Evolutionary conservation across 83 land plant species (phyloP), one percentile per base, ranked within the genome.

Genomic region (Isoetes engelmannii): DNA sequence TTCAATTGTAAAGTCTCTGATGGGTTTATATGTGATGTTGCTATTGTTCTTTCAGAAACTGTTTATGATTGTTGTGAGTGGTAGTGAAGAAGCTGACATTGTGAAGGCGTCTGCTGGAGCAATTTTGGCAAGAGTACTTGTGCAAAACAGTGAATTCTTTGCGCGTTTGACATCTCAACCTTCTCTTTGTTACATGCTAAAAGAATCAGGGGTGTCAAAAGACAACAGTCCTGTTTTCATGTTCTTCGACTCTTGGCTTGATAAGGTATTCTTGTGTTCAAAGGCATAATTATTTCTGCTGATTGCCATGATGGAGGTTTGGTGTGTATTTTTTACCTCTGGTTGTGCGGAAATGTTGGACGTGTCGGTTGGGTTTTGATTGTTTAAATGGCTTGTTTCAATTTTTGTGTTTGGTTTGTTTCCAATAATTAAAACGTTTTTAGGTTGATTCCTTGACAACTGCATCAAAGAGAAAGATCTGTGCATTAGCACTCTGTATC

Each of bases 211-310:
- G 15, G 84, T 86, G 12, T 13, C 83, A 21, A 67, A 73, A 17
- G 81, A 79, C 71, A 87, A 87, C 47, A 89, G 85, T 73, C 70
- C 88, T 59, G 83, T 92, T 67, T 84, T 95, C 56, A 75, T 73
- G 41, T 73, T 92, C 79, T 88, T 85, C 73, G 99, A 95, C 76
- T 69, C 92, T 54, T 95, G 94, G 97, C 84, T 95, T 69, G 99
- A 95, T 47, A 90, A 93, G 99, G 99, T 95, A 67, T 66, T 48
- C 13, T n/a, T 54, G 5, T 13, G 20, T 19, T 44, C 1, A 46
- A 28, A 28, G 37, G 37, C 37, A 28, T 28, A 28, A 28, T 70
- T 45, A 43, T 41, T 61, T 71, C 17, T 28, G n/a, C 15, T 71
- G 71, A 41, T 60, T 45, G 44, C 37, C 28, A 21, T 45, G 0